phyloP scores from a whole-genome alignment of 1,139 yeast species.

The Kurtzmaniella natalensis region DNA sequence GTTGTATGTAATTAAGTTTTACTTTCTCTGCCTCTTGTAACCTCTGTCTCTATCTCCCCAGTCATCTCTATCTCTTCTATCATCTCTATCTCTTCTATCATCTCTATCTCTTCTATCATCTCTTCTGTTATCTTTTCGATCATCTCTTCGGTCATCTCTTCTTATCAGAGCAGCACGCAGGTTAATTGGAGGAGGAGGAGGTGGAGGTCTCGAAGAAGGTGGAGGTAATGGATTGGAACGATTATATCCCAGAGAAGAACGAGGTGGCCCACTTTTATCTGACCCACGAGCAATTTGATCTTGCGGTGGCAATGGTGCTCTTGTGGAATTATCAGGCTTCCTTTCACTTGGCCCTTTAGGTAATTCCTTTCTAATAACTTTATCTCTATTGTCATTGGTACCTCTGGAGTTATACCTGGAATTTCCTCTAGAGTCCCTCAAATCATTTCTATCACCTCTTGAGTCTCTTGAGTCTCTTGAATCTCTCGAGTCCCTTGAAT shows the following conservation, averaged over 20 bases:
- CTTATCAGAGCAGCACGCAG: constrained; percentile 9
- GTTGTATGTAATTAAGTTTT: constrained; percentile 4
- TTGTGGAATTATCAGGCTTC: constrained; percentile 3
- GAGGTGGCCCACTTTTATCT: constrained; percentile 4
- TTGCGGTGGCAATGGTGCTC: constrained; percentile 17
- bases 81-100: constrained; percentile 3
- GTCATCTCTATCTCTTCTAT: constrained; percentile 7
- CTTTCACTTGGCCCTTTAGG: background rate
- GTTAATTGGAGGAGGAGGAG: constrained; percentile 19
- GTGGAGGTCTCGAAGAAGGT: constrained; percentile 10
- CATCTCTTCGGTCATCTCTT: constrained; percentile 8
- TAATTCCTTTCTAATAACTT: background rate
- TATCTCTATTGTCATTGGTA: background rate
- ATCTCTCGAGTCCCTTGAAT: background rate
- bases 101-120: constrained; percentile 6
- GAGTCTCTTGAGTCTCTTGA: constrained; percentile 1
- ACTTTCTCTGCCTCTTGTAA: constrained; percentile 29
- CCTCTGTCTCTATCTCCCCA: constrained; percentile 6
- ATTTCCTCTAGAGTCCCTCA: background rate
- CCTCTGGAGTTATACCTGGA: background rate
- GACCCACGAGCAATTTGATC: constrained; percentile 7
- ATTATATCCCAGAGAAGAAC: constrained; percentile 5
- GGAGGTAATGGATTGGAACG: constrained; percentile 14
- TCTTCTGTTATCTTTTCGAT: constrained; percentile 4
- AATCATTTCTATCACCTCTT: background rate